Evolutionary conservation across 305 asterid species (phyloP), one percentile per base, ranked within the genome.

Genomic region (Fraxinus xanthoxyloides): DNA sequence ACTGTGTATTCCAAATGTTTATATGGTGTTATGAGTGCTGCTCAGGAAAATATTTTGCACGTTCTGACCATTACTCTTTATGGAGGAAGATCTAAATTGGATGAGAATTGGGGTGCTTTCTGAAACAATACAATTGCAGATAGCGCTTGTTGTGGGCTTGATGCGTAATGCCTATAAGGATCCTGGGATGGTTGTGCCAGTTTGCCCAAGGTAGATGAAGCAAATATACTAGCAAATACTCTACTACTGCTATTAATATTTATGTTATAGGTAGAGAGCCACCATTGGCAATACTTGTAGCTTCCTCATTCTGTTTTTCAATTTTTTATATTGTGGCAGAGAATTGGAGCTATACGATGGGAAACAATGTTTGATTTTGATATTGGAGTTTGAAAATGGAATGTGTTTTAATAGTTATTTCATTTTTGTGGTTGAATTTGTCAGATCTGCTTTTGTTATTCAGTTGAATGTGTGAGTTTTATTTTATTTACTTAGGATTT

Each of bases 211-310:
- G 85, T 48, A 26, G 94, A 74, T 51, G 93, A 36, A 6, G 85
- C 86, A 61, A 89, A 84, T 40, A 85, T 78, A 34, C 85, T 78
- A 1, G 91, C 82, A 23, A 90, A 82, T n/a, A 86, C 87, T 10
- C 87, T 84, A 2, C 82, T 76, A 43, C 73, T 84, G 75, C 81
- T 59, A 5, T 79, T 80, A 63, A 34, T 70, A 35, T 48, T 70
- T 77, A 10, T 13, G 4, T 10, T 56, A 21, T 70, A 51, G 38
- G 83, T 54, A 40, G 83, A 19, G 74, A 32, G 78, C 19, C 51
- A 21, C 38, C 5, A 7, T 32, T 26, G 46, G 77, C 13, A 32
- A 3, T 8, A 38, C 40, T 35, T 35, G 40, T 35, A 35, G 40
- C 9, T 35, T 35, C 40, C 40, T 35, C 9, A 36, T 81, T 56